Conservation (phyloP, 139 green algal species). For the Coccomyxa sp. region DNA sequence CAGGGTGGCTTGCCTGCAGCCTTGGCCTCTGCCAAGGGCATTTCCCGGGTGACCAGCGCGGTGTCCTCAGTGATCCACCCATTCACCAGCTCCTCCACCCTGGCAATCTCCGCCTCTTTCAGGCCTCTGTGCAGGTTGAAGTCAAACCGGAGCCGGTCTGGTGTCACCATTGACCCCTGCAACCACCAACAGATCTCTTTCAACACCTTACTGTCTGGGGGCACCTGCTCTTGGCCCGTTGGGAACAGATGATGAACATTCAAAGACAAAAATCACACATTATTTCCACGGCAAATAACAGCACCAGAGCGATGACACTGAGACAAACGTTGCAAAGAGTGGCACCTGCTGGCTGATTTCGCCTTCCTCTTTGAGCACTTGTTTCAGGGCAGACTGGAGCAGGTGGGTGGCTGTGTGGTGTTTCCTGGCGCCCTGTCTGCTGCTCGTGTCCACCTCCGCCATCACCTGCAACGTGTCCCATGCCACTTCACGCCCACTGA, state of each 20-base stretch:
- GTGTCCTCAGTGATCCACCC: constrained; percentile 60
- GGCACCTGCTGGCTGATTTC: background rate
- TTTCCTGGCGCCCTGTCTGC: constrained; percentile 32
- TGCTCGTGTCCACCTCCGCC: constrained; percentile 52
- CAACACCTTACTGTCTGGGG: no score
- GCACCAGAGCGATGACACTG: no score
- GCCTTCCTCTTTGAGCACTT: constrained; percentile 73
- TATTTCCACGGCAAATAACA: no score
- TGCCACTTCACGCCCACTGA: background rate
- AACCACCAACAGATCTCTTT: constrained; percentile 42
- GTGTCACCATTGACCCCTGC: constrained; percentile 77
- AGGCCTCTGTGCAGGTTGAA: constrained; percentile 64
- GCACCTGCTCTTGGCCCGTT: no score
- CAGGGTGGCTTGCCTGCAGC: constrained; percentile 17
- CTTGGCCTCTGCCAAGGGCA: constrained; percentile 77
- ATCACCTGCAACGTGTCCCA: constrained; percentile 32
- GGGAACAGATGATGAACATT: no score
- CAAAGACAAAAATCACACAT: no score
- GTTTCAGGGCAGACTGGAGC: constrained; percentile 74
- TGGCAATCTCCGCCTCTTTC: constrained; percentile 48
- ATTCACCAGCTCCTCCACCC: constrained; percentile 81
- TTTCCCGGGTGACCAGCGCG: constrained; percentile 36
- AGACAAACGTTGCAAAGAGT: no score
- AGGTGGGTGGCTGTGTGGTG: constrained; percentile 95
- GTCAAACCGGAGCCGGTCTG: constrained; percentile 71